Evolutionary conservation across 2,329 filamentous ascomycete genomes (phyloP), one percentile per base, ranked within the genome.

Genomic region (Colletotrichum sp.): DNA sequence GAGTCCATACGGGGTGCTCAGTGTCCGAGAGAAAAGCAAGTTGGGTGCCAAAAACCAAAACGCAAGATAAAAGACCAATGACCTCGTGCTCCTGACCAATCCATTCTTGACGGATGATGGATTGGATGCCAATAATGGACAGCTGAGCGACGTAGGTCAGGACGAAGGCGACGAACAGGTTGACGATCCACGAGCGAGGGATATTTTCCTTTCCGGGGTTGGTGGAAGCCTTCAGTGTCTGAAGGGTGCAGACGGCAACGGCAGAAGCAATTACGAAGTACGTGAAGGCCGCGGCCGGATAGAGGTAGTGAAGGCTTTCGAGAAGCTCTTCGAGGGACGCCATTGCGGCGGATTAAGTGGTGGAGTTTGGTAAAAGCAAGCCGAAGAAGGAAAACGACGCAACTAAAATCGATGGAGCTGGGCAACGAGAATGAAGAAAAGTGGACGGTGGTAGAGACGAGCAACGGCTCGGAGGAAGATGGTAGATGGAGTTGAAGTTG

Each of bases 21-120:
- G 86, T 84, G 68, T 91, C 89, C 4, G 86, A 83, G 16, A 94
- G 85, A 24, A 87, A 87, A 55, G 89, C 86, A 74, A 92, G 84
- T 78, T 93, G 87, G 16, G 92, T 87, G 5, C 90, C 89, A 82
- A 93, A 95, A n/a, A 91, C 86, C 32, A 94, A 83, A 61, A 92
- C 86, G 70, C 91, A 93, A 2, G 92, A 90, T 30, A 94, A 83
- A 48, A 90, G 84, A 69, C 91, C 90, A 69, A 94, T 88, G 76
- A 89, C 85, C 52, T 86, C 82, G 78, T 90, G 85, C 67, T 89
- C 87, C 26, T 87, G 84, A 2, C 84, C 83, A 55, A 83, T 84
- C 86, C 85, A 89, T 71, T 79, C 79, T 48, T 79, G 81, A 26
- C 78, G 80, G 34, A 83, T 52, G 16, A 84, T 32, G 58, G 85